Evolutionary conservation across 2,329 filamentous ascomycete species (phyloP), one percentile per base, ranked within the genome.

Genomic region (Aureobasidium uvarum): DNA sequence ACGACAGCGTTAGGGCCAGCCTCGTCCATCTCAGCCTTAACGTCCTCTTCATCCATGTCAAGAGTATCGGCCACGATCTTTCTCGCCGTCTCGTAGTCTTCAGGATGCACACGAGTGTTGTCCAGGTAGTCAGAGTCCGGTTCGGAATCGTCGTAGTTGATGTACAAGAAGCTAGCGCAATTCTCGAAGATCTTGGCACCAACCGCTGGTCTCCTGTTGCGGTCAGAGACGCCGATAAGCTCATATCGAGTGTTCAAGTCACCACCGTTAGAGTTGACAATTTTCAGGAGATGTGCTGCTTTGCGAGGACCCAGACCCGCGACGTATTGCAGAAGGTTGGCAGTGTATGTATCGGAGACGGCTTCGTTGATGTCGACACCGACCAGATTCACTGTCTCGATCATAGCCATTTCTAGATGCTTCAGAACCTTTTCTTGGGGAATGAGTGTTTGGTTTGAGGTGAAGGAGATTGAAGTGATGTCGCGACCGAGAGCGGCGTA

Each of bases 61-160:
- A 99, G 82, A 18, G 95, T 95, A 81, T 99, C 95, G 3, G 95
- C 95, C 23, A 95, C 95, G 89, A 99, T 98, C 79, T 99, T 99
- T 71, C 94, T 91, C 56, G 92, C 95, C 68, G 99, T 88, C 71
- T 99, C 95, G 77, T 99, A 99, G 75, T 99, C 95, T 80, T 99
- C 95, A 1, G 95, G 95, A 73, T 99, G 95, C 20, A 99, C 92
- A 80, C 95, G 90, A 54, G 95, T 99, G 74, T 95, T 96, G 78
- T 99, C 95, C 31, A 99, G 83, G 66, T 96, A 96, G 74, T 99
- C 95, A 0, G 93, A 91, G 16, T 90, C 85, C 1, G 88, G 84
- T 71, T 91, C 92, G 70, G 88, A 87, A n/a, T 86, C 84, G 69
- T 97, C 93, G 73, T 92, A 97, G 63, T 90, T 88, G 67, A 99